A percentile compares a stretch with the other conserved stretches of the same genome.
Evolutionary conservation across 805 yeast species (phyloP).

Genomic region (Wickerhamiella azyma): DNA sequence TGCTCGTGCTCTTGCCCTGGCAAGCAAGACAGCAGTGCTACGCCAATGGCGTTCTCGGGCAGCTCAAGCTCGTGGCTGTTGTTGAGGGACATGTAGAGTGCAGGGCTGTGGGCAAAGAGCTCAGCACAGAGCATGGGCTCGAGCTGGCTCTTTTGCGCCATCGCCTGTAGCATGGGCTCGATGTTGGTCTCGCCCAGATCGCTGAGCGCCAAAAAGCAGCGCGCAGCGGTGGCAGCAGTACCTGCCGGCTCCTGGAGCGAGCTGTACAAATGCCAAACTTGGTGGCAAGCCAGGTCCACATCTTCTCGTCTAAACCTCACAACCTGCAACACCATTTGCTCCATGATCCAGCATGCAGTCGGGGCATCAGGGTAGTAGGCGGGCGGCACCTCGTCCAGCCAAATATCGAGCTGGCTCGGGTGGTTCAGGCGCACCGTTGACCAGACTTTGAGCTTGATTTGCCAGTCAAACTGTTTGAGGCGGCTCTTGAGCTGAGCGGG

Average conservation of each 20-base stretch:
- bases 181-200: neutral
- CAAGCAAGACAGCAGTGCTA: neutral
- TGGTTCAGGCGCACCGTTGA: neutral
- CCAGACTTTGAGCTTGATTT: neutral
- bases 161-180: neutral
- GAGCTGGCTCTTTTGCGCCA: neutral
- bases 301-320: neutral
- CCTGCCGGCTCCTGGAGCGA: neutral
- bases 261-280: neutral
- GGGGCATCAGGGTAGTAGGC: neutral
- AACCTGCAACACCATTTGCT: neutral
- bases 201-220: slow-evolving; percentile 2
- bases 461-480: neutral
- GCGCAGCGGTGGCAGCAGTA: neutral
- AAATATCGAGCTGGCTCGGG: neutral
- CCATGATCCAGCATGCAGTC: slow-evolving; percentile 5
- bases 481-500: neutral
- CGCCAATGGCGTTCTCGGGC: neutral
- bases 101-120: slow-evolving; percentile 1
- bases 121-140: neutral
- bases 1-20: neutral
- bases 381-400: neutral
- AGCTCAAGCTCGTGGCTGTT: neutral
- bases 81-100: neutral
- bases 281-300: neutral